Evolutionary conservation across 2,329 filamentous ascomycete species (phyloP).

Genomic region (Neopestalotiopsis sp.): DNA sequence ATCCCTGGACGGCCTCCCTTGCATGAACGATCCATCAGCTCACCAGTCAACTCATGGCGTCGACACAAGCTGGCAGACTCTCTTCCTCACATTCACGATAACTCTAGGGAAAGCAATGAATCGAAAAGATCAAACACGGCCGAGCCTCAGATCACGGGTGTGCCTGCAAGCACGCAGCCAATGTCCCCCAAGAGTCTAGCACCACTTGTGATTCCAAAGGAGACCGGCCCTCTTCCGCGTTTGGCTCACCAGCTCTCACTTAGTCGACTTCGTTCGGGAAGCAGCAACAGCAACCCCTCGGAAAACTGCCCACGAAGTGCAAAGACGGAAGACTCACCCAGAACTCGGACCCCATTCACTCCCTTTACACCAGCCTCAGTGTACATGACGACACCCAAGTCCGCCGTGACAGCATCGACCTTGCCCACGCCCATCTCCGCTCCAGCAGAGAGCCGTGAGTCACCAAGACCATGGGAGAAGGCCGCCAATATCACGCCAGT

Average conservation of each 20-base stretch:
- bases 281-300: conserved; percentile 40
- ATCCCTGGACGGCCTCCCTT: conserved; percentile 70
- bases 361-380: conserved; percentile 49
- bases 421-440: conserved; percentile 57
- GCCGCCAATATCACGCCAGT: conserved; percentile 30
- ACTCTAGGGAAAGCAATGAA: conserved; percentile 24
- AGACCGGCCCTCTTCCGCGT: conserved; percentile 36
- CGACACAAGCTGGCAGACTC: conserved; percentile 48
- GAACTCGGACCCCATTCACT: conserved; percentile 44
- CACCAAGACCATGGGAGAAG: conserved; percentile 52
- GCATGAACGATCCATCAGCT: conserved; percentile 69
- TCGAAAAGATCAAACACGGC: background rate
- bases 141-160: conserved; percentile 15
- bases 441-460: conserved; percentile 48
- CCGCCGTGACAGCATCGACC: conserved; percentile 47
- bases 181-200: conserved; percentile 60
- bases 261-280: conserved; percentile 51
- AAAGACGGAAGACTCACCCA: conserved; percentile 53
- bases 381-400: conserved; percentile 49
- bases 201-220: conserved; percentile 61
- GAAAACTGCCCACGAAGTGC: conserved; percentile 47
- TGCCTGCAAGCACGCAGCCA: conserved; percentile 43
- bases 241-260: conserved; percentile 47
- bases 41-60: conserved; percentile 59
- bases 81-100: conserved; percentile 38